These are phyloP conservation scores for Fraxinus greggii DNA, from an alignment of 305 asterid species.

Conservation along the genomic window DNA sequence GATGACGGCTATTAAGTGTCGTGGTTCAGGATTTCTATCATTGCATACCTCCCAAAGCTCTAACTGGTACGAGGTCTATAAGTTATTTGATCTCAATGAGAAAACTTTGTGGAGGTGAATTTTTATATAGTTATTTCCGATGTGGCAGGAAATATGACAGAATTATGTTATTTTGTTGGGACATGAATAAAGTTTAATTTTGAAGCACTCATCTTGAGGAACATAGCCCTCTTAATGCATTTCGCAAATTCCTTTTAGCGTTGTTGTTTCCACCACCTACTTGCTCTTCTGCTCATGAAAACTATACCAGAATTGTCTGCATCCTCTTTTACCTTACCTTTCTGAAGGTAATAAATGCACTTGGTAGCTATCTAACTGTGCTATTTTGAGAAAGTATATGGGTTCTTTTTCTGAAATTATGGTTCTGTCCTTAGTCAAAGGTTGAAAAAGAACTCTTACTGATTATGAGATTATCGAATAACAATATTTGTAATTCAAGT, in stretches of 20 bases:
- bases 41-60: not conserved
- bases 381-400: constrained; percentile 2
- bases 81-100: not conserved
- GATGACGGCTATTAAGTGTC: not conserved
- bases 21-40: not conserved
- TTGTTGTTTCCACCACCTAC: not conserved
- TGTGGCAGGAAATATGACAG: not conserved
- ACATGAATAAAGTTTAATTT: not conserved
- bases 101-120: not conserved
- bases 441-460: not conserved
- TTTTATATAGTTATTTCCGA: not conserved
- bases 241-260: not conserved
- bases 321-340: not conserved
- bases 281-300: not conserved
- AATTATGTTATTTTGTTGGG: not conserved
- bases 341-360: constrained; percentile 2
- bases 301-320: not conserved
- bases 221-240: not conserved
- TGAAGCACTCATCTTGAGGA: constrained; percentile 9
- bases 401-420: not conserved
- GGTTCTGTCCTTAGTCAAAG: not conserved
- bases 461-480: not conserved
- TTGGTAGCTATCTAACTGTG: not conserved
- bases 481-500: not conserved
- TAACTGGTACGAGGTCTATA: not conserved